phyloP scores from a whole-genome alignment of 179 eudicot genomes.

The Monotropa hypopitys region DNA sequence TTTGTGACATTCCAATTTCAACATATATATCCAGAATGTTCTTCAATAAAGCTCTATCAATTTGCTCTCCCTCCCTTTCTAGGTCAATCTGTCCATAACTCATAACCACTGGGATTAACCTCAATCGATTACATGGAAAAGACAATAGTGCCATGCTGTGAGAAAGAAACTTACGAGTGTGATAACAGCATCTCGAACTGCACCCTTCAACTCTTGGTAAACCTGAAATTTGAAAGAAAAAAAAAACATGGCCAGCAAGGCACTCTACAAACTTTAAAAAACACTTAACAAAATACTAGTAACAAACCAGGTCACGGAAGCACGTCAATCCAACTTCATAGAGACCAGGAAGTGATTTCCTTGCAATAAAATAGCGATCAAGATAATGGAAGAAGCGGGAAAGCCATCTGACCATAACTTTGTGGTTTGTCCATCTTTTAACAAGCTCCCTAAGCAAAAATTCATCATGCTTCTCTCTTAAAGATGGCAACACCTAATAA shows the following conservation, averaged over 20 bases:
- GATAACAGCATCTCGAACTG: constrained; percentile 62
- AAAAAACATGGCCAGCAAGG: neutral
- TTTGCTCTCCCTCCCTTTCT: constrained; percentile 84
- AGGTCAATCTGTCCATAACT: constrained; percentile 37
- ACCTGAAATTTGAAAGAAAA: constrained; percentile 25
- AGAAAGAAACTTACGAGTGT: constrained; percentile 41
- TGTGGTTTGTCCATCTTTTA: constrained; percentile 64
- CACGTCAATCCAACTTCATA: constrained; percentile 62
- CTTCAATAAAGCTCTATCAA: constrained; percentile 67
- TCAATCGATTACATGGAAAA: neutral
- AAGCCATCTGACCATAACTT: constrained; percentile 74
- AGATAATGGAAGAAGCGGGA: constrained; percentile 70
- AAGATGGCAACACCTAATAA: constrained; percentile 46
- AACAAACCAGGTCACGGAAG: constrained; percentile 54
- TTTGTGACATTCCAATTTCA: constrained; percentile 64
- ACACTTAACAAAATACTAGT: neutral
- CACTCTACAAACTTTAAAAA: too few relatives aligned
- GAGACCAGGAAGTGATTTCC: constrained; percentile 46
- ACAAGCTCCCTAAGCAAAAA: constrained; percentile 72
- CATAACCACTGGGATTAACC: neutral
- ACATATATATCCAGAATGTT: constrained; percentile 73
- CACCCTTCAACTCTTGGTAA: constrained; percentile 37
- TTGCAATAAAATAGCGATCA: constrained; percentile 60
- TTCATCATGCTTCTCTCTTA: constrained; percentile 62
- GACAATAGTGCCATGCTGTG: neutral